Conservation (phyloP, 225 moss, liverwort and hornwort species). For the Pseudisothecium myosuroides region DNA sequence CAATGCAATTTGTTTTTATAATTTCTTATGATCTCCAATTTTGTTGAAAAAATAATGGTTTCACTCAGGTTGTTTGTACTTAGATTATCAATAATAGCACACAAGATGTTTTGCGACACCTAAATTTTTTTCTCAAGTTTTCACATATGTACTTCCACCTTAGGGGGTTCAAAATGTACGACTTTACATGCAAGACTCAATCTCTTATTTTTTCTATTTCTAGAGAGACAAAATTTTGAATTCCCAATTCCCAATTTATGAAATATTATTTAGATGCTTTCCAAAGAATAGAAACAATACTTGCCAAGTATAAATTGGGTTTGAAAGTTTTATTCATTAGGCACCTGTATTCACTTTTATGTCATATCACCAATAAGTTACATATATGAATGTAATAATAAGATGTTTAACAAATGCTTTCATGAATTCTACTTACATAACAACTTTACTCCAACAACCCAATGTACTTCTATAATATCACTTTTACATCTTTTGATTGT, state of each 20-base stretch:
- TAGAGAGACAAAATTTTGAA: not conserved
- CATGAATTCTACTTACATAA: not conserved
- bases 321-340: not conserved
- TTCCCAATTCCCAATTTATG: not conserved
- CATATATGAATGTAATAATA: not conserved
- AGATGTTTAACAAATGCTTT: not conserved
- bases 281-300: not conserved
- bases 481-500: not conserved
- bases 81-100: not conserved
- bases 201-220: not conserved
- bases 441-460: not conserved
- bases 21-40: not conserved
- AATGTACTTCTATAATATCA: not conserved
- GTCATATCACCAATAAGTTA: not conserved
- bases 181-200: not conserved
- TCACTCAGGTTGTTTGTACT: not conserved
- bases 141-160: not conserved
- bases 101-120: not conserved
- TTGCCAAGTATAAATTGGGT: not conserved
- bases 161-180: not conserved
- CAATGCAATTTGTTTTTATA: not conserved
- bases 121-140: not conserved
- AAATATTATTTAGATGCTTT: not conserved
- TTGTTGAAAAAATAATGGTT: not conserved
- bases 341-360: rapidly evolving